Percentiles rank a stretch among this genome's conserved stretches.
These are phyloP conservation scores for Periconia sp. DNA, from an alignment of 2,329 filamentous ascomycete species.

Conservation along the genomic window DNA sequence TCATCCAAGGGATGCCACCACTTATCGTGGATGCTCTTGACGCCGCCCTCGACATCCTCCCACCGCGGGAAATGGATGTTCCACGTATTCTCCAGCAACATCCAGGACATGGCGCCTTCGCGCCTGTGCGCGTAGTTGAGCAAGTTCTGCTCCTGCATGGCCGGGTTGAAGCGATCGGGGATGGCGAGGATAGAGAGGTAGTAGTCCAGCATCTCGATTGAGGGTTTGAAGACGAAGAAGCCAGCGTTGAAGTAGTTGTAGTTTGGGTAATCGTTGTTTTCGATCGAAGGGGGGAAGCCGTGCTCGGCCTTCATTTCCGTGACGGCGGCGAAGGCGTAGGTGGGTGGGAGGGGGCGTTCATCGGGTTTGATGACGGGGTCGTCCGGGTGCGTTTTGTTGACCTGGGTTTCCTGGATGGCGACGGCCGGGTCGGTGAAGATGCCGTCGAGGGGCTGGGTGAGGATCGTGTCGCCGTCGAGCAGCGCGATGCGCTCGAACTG, in stretches of 20 bases:
- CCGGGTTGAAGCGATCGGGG: slow-evolving; percentile 25
- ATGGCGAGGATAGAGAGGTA: slow-evolving; percentile 26
- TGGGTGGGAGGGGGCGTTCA: slow-evolving; percentile 15
- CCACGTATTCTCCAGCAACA: slow-evolving; percentile 29
- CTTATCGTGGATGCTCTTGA: slow-evolving; percentile 38
- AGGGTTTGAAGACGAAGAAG: slow-evolving; percentile 35
- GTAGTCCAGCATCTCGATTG: slow-evolving; percentile 22
- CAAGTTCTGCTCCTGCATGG: slow-evolving; percentile 32
- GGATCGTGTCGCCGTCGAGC: slow-evolving; percentile 38
- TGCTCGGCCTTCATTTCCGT: slow-evolving; percentile 33
- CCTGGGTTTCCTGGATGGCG: slow-evolving; percentile 24
- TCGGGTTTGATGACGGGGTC: slow-evolving; percentile 12
- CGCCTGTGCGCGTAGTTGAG: slow-evolving; percentile 1
- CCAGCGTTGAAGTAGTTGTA: slow-evolving; percentile 34
- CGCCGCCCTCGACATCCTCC: slow-evolving; percentile 33
- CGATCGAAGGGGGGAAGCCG: slow-evolving; percentile 26
- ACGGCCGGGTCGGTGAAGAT: slow-evolving; percentile 35
- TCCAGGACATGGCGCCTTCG: slow-evolving; percentile 22
- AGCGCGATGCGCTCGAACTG: slow-evolving; percentile 35
- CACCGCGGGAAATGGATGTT: slow-evolving; percentile 37
- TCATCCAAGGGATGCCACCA: slow-evolving; percentile 27
- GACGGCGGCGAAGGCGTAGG: slow-evolving; percentile 27
- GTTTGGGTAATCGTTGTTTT: slow-evolving; percentile 25
- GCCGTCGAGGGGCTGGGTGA: slow-evolving; percentile 28
- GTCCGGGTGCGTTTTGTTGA: slow-evolving; percentile 4